Conservation (phyloP, 139 green algal genomes). For the Ettlia oleoabundans region DNA sequence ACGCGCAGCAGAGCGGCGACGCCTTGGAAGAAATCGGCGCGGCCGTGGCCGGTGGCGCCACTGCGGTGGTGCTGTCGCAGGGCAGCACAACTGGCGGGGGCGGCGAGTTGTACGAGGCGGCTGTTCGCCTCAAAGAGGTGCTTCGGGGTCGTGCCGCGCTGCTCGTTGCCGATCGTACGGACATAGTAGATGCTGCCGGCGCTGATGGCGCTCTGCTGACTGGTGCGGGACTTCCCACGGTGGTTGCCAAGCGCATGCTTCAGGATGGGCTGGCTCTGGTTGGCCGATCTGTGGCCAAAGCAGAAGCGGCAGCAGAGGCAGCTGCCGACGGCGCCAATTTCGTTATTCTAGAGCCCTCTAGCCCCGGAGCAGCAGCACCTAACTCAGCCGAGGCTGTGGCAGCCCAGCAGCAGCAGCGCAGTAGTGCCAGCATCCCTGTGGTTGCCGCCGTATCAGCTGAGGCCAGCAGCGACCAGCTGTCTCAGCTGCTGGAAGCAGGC, state of each 20-base stretch:
- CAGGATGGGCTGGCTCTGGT: conserved; percentile 61
- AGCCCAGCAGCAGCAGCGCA: conserved; percentile 61
- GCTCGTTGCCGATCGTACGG: conserved; percentile 84
- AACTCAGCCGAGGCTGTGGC: conserved; percentile 28
- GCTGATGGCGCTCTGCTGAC: conserved; percentile 90
- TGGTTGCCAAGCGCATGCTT: conserved; percentile 89
- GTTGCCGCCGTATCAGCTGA: conserved; percentile 27
- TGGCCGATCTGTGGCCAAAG: conserved; percentile 60
- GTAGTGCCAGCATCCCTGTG: conserved; percentile 68
- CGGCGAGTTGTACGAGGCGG: conserved; percentile 83
- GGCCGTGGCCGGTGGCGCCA: conserved; percentile 66
- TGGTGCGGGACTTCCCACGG: conserved; percentile 76
- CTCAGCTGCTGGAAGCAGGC: conserved; percentile 35
- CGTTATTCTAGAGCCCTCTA: conserved; percentile 62
- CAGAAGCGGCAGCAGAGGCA: conserved; percentile 56
- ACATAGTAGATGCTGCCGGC: conserved; percentile 85
- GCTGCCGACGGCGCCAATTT: conserved; percentile 85
- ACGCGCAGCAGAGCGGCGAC: conserved; percentile 32
- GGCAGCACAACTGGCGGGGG: conserved; percentile 29
- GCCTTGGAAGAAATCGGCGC: conserved; percentile 22
- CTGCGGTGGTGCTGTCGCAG: conserved; percentile 69
- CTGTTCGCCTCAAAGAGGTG: conserved; percentile 67
- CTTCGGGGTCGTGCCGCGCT: conserved; percentile 80
- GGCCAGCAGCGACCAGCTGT: neutral
- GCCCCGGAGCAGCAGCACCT: conserved; percentile 18